These are phyloP conservation scores for Exophiala bonariae DNA, from an alignment of 2,329 filamentous ascomycete genomes.

Conservation along the genomic window DNA sequence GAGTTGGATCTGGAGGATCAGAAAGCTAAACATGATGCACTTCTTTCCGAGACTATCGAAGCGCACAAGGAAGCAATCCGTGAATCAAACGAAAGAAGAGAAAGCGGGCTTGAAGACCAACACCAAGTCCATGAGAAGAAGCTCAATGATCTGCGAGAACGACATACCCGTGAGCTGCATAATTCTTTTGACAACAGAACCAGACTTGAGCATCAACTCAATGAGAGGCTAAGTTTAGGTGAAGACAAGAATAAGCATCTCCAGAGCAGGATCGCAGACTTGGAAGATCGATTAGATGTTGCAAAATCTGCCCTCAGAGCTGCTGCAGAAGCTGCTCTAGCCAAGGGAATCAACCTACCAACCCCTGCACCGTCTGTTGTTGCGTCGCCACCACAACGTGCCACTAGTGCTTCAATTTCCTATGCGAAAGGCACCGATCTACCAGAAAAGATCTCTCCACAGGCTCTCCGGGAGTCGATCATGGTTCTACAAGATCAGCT, in stretches of 20 bases:
- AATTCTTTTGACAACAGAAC: constrained; percentile 80
- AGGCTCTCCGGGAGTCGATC: constrained; percentile 93
- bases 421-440: constrained; percentile 48
- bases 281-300: constrained; percentile 90
- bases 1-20: constrained; percentile 77
- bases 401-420: constrained; percentile 48
- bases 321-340: constrained; percentile 71
- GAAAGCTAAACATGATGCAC: constrained; percentile 78
- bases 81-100: constrained; percentile 54
- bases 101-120: constrained; percentile 57
- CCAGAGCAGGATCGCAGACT: constrained; percentile 77
- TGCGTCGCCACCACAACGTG: constrained; percentile 40
- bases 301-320: constrained; percentile 83
- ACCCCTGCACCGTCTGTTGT: constrained; percentile 33
- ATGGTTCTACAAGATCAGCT: constrained; percentile 95
- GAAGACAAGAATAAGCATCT: constrained; percentile 82
- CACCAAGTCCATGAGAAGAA: constrained; percentile 68
- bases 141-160: constrained; percentile 71
- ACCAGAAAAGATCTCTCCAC: constrained; percentile 87
- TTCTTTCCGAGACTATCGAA: constrained; percentile 76
- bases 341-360: constrained; percentile 42
- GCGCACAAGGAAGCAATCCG: constrained; percentile 62
- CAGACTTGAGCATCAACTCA: constrained; percentile 73
- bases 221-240: constrained; percentile 77
- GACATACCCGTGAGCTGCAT: constrained; percentile 71